Evolutionary conservation across 1,284 basidiomycete genomes (phyloP), one percentile per base, ranked within the genome.

Genomic region (Cryptococcus sp.): DNA sequence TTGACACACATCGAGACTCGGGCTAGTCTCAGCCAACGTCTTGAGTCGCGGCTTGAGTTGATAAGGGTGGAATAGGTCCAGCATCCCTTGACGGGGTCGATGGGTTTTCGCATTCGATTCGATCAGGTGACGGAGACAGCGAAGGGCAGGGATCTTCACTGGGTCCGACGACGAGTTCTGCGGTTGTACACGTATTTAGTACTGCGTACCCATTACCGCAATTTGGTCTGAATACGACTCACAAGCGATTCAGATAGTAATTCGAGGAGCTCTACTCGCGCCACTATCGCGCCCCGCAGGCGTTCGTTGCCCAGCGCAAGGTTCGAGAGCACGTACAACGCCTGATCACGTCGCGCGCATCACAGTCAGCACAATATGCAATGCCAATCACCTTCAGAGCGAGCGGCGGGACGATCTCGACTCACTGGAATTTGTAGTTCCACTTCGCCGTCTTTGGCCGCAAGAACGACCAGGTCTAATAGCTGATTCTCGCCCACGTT

Each of bases 51-150:
- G 19, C 44, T 65, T 67, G 41, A 75, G 65, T 47, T 73, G 69
- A 59, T 75, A 76, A 15, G 73, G 74, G 48, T 72, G 67, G n/a
- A 78, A 66, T 8, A 70, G 56, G 44, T 72, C 73, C 17, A 78
- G 56, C 40, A 76, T 66, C 20, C 56, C 60, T 57, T 69, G 72
- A 47, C 74, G 59, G 2, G 75, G 74, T 39, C 67, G 65, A 20
- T 61, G 61, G 11, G 70, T 66, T 46, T 66, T 60, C 25, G 67
- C 61, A 54, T 70, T 73, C 22, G 69, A 68, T 60, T 77, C 74
- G 51, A 78, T 59, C 16, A 79, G 65, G 48, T 78, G 74, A 42
- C 69, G 65, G 3, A 77, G 62, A 0, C 68, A 63, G n/a, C 67
- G 62, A 8, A 78, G 58, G 5, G 76, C 67, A 1, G 76, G 72